A percentile compares a stretch with the other conserved stretches of the same genome.
phyloP scores from a whole-genome alignment of 116 monocot genomes.

The Dioscorea cayenensis region DNA sequence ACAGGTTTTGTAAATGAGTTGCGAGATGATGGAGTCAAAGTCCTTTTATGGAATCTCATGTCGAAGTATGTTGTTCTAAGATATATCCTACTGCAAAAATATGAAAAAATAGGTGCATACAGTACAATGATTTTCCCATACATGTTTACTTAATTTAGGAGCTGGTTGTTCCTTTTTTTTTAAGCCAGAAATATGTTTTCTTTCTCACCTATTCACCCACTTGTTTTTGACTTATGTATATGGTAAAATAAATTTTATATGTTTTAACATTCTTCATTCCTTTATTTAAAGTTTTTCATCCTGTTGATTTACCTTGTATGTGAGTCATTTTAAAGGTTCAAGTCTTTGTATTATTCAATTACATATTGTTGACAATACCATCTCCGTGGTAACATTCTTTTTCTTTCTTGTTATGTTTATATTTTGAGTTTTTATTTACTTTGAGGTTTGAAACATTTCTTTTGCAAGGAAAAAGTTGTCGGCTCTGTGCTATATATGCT shows the following conservation, averaged over 20 bases:
- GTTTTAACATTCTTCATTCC: neutral
- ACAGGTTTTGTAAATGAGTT: slow-evolving; percentile 71
- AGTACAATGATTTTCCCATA: too few species aligned
- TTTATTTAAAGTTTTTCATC: neutral
- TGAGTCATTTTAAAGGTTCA: neutral
- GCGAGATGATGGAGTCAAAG: slow-evolving; percentile 80
- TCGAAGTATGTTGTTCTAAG: slow-evolving; percentile 45
- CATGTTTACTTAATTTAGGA: too few species aligned
- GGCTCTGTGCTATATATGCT: slow-evolving; percentile 70
- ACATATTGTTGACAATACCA: neutral
- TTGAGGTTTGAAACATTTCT: neutral
- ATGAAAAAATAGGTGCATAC: too few species aligned
- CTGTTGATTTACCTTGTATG: neutral
- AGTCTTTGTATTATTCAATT: neutral
- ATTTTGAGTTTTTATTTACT: neutral
- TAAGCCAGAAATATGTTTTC: neutral
- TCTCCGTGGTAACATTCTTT: neutral
- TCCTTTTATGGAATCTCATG: slow-evolving; percentile 80
- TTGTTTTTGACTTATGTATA: neutral
- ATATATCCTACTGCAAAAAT: too few species aligned
- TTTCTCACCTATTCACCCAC: neutral
- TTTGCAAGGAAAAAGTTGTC: slow-evolving; percentile 50
- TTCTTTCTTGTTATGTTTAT: neutral
- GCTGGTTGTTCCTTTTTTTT: neutral
- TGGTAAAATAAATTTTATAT: neutral